Percentiles rank a stretch among this genome's conserved stretches.
Conservation (phyloP, 2,329 filamentous ascomycete species). For the Onygenales sp. region DNA sequence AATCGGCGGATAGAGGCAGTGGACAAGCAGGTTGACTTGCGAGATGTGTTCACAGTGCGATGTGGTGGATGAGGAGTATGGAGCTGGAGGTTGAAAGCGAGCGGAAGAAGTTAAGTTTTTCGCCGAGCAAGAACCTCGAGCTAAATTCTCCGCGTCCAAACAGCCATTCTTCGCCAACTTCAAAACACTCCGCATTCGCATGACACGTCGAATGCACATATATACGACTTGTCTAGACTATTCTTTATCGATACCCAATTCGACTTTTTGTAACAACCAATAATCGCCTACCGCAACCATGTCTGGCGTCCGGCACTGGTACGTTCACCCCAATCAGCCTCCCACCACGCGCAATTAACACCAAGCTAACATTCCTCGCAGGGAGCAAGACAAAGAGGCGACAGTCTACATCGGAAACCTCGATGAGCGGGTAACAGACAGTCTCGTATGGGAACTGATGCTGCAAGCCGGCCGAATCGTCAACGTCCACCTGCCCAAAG, state of each 20-base stretch:
- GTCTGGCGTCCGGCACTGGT: constrained; percentile 70
- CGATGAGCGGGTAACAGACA: constrained; percentile 87
- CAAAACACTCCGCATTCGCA: no score
- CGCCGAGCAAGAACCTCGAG: no score
- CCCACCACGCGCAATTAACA: no score
- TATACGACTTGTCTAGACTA: no score
- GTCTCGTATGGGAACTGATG: constrained; percentile 95
- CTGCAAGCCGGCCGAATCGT: constrained; percentile 94
- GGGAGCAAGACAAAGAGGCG: constrained; percentile 96
- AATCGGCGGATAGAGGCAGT: not conserved
- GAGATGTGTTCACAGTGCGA: not conserved
- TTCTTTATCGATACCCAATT: no score
- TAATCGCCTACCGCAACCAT: constrained; percentile 32
- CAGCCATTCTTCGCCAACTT: no score
- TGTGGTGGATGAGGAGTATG: no score
- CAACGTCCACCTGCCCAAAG: constrained; percentile 96
- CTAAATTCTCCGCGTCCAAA: no score
- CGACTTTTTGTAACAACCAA: no score
- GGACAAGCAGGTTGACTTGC: not conserved
- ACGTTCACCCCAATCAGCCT: constrained; percentile 18
- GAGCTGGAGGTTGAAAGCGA: no score
- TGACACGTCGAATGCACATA: no score
- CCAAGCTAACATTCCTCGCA: constrained; percentile 29
- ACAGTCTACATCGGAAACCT: constrained; percentile 98
- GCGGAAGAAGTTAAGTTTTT: no score